Evolutionary conservation across 495 filamentous ascomycete genomes (phyloP), one percentile per base, ranked within the genome.

Genomic region (Penicillium robsamsonii): DNA sequence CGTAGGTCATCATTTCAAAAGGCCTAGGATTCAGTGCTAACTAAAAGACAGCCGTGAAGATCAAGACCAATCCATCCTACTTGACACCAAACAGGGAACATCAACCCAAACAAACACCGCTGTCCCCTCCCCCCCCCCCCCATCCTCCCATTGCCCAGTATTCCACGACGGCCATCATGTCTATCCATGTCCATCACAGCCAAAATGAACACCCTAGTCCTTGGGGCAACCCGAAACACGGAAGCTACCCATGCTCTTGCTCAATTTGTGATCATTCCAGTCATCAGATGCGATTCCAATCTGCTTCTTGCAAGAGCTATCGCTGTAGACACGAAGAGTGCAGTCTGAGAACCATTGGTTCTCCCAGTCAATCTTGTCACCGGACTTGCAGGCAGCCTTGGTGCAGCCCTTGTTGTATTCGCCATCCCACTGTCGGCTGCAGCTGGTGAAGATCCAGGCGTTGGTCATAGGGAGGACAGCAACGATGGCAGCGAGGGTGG

Each of bases 281-380:
- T 50, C 56, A 53, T 58, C 56, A 15, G 49, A 53, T 24, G 56
- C 56, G 42, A 58, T 58, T 18, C 56, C 56, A 48, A 58, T 58
- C 43, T 58, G 56, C 33, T 27, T 48, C 6, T 15, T 13, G 50
- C 56, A 58, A 5, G 18, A 30, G 17, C 25, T 42, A 18, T 58
- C 56, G 13, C 56, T 58, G 44, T 58, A 58, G 29, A 58, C 31
- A 31, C 50, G 56, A 22, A 58, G 56, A 13, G 35, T 38, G 12
- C 56, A 58, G 15, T 56, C 54, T 0, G 54, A 55, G 30, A 20
- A n/a, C 56, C 41, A 49, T 18, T 2, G 8, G 46, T 20, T 24
- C 46, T 49, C 46, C 56, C 56, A 58, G 35, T 53, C 56, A 37
- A 58, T 58, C 1, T 25, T 47, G 15, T 25, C 31, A 31, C 56